Base-by-base conservation (phyloP, 208 protist species). In the Crithidia acanthocephali region DNA sequence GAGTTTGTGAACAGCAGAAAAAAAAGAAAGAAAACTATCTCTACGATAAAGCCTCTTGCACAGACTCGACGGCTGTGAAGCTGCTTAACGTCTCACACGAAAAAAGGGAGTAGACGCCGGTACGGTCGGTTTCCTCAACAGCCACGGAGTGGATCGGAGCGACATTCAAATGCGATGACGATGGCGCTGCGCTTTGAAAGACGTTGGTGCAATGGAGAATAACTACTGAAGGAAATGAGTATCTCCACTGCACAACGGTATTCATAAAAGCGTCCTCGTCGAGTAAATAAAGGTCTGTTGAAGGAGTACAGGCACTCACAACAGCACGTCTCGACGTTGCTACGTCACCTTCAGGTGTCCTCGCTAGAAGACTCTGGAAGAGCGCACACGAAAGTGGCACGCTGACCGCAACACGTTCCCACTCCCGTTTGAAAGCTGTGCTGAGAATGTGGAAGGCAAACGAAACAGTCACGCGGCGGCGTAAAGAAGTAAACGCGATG, bases 211-310 rank as follows among this genome's bases (percentile, higher is more conserved):
- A 81, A 35, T 80, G 79, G 4, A 88, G 15, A 10, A 83, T 63
- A 23, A 88, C 62, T 6, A 63, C 50, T 2, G 57, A 56, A 13
- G 83, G 83, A 28, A 68, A 53, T 33, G 68, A 56, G 37, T 85
- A 90, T 22, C 51, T 60, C 80, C 85, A 86, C 27, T 76, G 74
- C 45, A 74, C 18, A 35, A 86, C 35, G 4, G 79, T 90, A 53
- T 84, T 74, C 68, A 84, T 86, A 40, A 88, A 83, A 28, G 70
- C 74, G 52, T 86, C 84, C 52, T 90, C 74, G 33, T 87, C 72
- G 22, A 86, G 40, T 15, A 72, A 23, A 1, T 18, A 30, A 40
- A 72, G 7, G 18, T 22, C 15, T 3, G 11, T 53, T 1, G 5
- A 2, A 25, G 44, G 20, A 22, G 51, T 3, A 33, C 0, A 30